Base-by-base conservation (phyloP, 2,329 filamentous ascomycete genomes). In the Cladosporium sp. region DNA sequence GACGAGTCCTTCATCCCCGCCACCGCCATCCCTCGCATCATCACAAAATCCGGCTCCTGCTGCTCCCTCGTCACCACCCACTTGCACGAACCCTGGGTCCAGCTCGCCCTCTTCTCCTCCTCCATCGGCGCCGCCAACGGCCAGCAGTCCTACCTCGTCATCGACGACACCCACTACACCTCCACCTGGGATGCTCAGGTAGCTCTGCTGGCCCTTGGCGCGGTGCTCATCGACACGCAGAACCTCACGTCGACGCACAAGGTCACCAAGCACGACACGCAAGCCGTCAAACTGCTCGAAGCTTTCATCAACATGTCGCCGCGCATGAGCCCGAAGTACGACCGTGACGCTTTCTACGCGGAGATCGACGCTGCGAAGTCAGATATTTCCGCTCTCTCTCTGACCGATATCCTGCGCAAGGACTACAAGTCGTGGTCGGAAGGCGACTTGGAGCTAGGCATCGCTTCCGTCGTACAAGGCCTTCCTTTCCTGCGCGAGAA, bases 401-500 rank as follows among this genome's bases (percentile, higher is more conserved):
- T 92, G 69, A 79, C 84, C 26, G 91, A 93, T 70, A 84, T 93
- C 46, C 78, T 94, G 62, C 83, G 90, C 69, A 94, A 94, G 76
- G 91, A 96, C 78, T 96, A 93, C 79, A 96, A 96, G 79, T 84
- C 91, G 73, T 95, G 91, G 91, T 79, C 79, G 12, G 86, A 87
- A 64, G 79, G 77, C 61, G 61, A 16, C 6, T 74, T 87, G 44
- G 81, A 79, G 21, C 81, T 94, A 5, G 91, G 91, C n/a, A 86
- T 91, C 64, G 86, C 86, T 71, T 86, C 86, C 50, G 82, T 89
- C 2, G 86, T 90, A 3, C 87, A 87, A 69, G 78, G 84, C n/a
- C 77, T 93, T 6, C 77, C 78, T 5, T 91, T 88, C 68, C 77
- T 93, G 46, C 50, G n/a, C 6, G 60, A 46, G 16, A 63, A 63